Percentiles rank a stretch among this genome's conserved stretches.
These are phyloP conservation scores for Theobroma cacao DNA, from an alignment of 345 rosid species.

Conservation along the genomic window DNA sequence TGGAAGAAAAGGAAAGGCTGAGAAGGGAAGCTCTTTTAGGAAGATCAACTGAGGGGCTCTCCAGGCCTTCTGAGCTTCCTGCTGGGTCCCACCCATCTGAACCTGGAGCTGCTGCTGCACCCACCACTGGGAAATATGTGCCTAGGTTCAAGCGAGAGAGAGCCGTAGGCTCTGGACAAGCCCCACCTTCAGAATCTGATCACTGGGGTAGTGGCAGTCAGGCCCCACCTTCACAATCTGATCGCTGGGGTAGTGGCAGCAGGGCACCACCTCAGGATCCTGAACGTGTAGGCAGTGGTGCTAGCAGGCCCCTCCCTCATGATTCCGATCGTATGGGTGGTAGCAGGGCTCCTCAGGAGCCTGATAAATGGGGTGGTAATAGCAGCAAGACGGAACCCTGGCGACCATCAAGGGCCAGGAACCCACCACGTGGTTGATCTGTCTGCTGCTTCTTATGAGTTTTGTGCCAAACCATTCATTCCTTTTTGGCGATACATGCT, in stretches of 20 bases:
- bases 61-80: conserved; percentile 45
- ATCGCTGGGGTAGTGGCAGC: conserved; percentile 31
- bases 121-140: conserved; percentile 52
- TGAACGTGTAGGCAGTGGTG: conserved; percentile 44
- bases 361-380: background rate
- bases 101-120: conserved; percentile 27
- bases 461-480: background rate
- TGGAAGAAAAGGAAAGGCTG: conserved; percentile 69
- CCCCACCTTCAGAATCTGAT: conserved; percentile 46
- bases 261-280: conserved; percentile 34
- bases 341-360: background rate
- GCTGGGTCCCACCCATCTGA: conserved; percentile 25
- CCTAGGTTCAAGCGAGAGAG: conserved; percentile 48
- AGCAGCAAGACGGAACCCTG: conserved; percentile 6
- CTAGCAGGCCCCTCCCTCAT: background rate
- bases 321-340: background rate
- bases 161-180: conserved; percentile 26
- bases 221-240: conserved; percentile 31
- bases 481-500: background rate
- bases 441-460: background rate
- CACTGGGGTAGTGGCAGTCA: conserved; percentile 36
- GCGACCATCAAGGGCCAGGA: conserved; percentile 11
- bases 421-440: background rate
- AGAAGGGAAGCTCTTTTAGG: conserved; percentile 54
- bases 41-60: conserved; percentile 35